Evolutionary conservation across 768 basidiomycete species (phyloP), one percentile per base, ranked within the genome.

Genomic region (Tubosaeta sp.): DNA sequence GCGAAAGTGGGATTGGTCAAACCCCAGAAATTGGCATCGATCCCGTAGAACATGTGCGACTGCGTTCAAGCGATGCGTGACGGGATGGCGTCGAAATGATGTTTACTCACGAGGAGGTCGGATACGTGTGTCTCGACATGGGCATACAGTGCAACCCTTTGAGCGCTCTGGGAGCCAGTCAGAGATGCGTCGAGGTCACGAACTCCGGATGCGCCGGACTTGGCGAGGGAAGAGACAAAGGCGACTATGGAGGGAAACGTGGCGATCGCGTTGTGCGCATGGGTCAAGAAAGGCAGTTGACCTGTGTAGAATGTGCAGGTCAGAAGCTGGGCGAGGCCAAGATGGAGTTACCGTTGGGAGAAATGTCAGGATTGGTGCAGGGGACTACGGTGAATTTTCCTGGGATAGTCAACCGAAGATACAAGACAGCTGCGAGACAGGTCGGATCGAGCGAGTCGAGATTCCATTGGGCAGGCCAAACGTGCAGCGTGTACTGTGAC

Each of bases 401-500:
- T 1, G 89, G 86, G 43, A 86, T 74, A 13, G 79, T 70, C 22
- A 85, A 68, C 63, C 91, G 88, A 26, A 90, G 78, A 61, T 83
- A 84, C 41, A 90, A 68, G 5, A 86, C 69, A 1, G 87, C 77
- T 5, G 83, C 79, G 19, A 88, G 72, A 65, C 83, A 88, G 14
- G 74, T 65, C 0, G 86, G 79, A 51, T 91, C 86, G 43, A 83
- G 73, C 4, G 88, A 89, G 17, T 81, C 78, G 10, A 89, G 64
- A 37, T 72, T 74, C 80, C 83, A 88, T 64, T 74, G 72, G 5
- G 74, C 74, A 1, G 90, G 86, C 86, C 86, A 91, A 52, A 91
- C 70, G 66, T 90, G 74, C 17, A 91, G 70, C 12, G 46, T 50
- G 50, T 59, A 69, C 6, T 53, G 32, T 25, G 42, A 22, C 25